Evolutionary conservation across 192 early-diverging fungal genomes (phyloP), one percentile per base, ranked within the genome.

Genomic region (Coemansia sp.): DNA sequence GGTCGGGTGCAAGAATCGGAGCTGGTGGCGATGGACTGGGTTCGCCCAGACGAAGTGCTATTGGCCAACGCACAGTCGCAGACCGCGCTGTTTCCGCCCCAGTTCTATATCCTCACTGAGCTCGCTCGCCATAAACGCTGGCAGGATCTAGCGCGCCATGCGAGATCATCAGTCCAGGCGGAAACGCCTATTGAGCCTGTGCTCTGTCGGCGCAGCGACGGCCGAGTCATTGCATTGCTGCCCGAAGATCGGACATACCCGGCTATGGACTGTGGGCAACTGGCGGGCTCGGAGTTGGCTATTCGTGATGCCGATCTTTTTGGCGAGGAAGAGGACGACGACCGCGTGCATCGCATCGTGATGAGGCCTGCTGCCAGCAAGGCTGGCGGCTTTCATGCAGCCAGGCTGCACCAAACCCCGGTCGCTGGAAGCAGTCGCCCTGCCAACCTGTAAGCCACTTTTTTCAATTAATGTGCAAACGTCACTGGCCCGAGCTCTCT

Each of bases 81-180:
- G 27, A 73, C 92, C 41, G 59, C 82, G 38, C 79, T 90, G 14
- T 83, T 89, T 17, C 89, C 88, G 8, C 92, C 92, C 8, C 92
- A 93, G 77, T 90, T 86, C 68, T 82, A 82, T 22, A 79, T 85
- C 0, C 46, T 93, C 19, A 57, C 65, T 1, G 77, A 88, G 67
- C 73, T 93, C 47, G 64, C 73, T 22, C 66, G 68, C 2, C 62
- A 78, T 38, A 51, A 41, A 17, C 64, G 67, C 17, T 82, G 87
- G 64, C 69, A 88, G 59, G 84, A 89, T 22, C 49, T 91, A 46
- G 69, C 40, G 22, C 6, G 11, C 2, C n/a, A n/a, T n/a, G n/a
- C n/a, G n/a, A n/a, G n/a, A 35, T 5, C 15, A 35, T 58, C 5
- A 1, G 8, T 15, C 32, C 1, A 3, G 35, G 15, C 14, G 14